Conservation (phyloP, 2,329 filamentous ascomycete genomes). For the Ceratocystis smalleyi region DNA sequence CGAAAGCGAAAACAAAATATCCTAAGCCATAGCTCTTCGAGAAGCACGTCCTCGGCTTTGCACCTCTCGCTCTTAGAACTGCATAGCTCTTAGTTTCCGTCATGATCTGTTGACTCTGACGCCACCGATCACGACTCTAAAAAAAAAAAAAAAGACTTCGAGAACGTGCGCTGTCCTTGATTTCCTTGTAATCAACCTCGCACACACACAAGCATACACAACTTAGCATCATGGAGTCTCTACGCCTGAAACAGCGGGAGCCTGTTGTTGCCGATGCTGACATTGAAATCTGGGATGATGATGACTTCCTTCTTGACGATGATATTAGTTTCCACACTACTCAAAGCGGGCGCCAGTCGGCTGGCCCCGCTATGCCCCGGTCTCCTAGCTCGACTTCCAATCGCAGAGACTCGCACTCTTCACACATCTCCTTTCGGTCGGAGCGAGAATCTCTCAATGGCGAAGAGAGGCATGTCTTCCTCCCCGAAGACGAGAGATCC, state of each 20-base stretch:
- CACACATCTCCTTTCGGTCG: conserved; percentile 64
- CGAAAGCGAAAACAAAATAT: not conserved
- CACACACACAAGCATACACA: not conserved
- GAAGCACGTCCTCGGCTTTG: not conserved
- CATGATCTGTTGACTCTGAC: not conserved
- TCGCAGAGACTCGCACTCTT: conserved; percentile 64
- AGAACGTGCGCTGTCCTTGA: not conserved
- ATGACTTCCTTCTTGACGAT: conserved; percentile 54
- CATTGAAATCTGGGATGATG: conserved; percentile 68
- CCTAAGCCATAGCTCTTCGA: not conserved
- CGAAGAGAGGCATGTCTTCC: conserved; percentile 74
- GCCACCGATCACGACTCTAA: not conserved
- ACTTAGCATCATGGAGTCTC: conserved; percentile 33
- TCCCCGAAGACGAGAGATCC: conserved; percentile 71
- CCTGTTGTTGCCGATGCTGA: conserved; percentile 40
- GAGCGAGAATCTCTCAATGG: conserved; percentile 61
- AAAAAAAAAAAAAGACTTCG: not conserved
- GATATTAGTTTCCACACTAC: conserved; percentile 36
- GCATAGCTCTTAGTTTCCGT: not conserved
- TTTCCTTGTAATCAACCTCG: not conserved
- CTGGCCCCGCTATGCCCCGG: conserved; percentile 27
- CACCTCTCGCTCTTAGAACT: not conserved
- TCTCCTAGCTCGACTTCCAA: conserved; percentile 27
- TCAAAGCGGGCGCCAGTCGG: conserved; percentile 29
- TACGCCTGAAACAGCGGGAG: conserved; percentile 37